These are phyloP conservation scores for Paecilomyces variotii DNA, from an alignment of 2,329 filamentous ascomycete genomes.

Conservation along the genomic window DNA sequence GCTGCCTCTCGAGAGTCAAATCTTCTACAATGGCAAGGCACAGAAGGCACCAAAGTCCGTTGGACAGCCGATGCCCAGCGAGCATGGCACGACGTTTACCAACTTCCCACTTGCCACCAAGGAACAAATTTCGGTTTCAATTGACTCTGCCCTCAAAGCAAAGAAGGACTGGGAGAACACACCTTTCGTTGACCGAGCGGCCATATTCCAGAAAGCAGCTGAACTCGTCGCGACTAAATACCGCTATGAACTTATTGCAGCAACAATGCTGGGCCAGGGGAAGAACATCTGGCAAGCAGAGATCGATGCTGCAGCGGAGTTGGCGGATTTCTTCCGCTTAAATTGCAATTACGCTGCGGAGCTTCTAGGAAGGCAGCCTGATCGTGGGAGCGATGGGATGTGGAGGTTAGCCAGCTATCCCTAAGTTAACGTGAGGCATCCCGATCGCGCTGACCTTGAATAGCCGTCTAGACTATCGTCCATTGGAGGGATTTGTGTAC, in stretches of 20 bases:
- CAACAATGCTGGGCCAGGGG: slow-evolving; percentile 91
- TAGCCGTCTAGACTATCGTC: slow-evolving; percentile 71
- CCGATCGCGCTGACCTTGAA: neutral
- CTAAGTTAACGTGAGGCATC: neutral
- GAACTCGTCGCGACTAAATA: slow-evolving; percentile 89
- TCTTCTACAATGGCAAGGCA: slow-evolving; percentile 19
- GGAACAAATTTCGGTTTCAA: slow-evolving; percentile 68
- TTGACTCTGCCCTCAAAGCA: slow-evolving; percentile 73
- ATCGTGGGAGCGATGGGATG: slow-evolving; percentile 70
- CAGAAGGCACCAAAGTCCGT: slow-evolving; percentile 11
- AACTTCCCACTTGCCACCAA: slow-evolving; percentile 75
- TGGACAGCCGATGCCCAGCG: neutral
- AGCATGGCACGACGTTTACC: slow-evolving; percentile 48
- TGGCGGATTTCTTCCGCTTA: slow-evolving; percentile 82
- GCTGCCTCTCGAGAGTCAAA: slow-evolving; percentile 21
- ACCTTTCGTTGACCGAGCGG: slow-evolving; percentile 83
- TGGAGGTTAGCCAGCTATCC: slow-evolving; percentile 59
- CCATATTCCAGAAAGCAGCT: slow-evolving; percentile 91
- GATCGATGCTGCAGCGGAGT: slow-evolving; percentile 92
- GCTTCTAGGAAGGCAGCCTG: slow-evolving; percentile 78
- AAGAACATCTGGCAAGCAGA: slow-evolving; percentile 99
- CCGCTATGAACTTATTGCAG: slow-evolving; percentile 91
- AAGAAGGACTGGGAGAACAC: slow-evolving; percentile 79
- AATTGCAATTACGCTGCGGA: slow-evolving; percentile 92
- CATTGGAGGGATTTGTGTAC: slow-evolving; percentile 90